phyloP scores from a whole-genome alignment of 208 protist genomes.

The Wallacemonas collosoma region DNA sequence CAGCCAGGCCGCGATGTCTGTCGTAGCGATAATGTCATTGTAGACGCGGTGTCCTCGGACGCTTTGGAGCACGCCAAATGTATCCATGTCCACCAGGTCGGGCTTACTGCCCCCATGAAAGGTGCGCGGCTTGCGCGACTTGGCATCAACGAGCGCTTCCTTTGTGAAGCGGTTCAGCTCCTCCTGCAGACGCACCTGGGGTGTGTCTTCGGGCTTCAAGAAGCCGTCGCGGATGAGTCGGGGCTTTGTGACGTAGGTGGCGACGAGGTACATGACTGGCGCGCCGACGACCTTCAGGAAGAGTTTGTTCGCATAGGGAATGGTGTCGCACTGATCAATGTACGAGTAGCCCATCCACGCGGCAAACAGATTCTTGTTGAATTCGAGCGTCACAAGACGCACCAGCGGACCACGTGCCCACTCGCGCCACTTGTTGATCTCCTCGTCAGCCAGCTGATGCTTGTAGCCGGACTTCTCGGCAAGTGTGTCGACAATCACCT shows the following conservation, averaged over 20 bases:
- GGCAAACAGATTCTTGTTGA: slow-evolving; percentile 73
- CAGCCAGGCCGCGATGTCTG: slow-evolving; percentile 68
- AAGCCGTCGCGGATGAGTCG: slow-evolving; percentile 71
- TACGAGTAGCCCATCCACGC: slow-evolving; percentile 87
- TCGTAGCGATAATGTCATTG: slow-evolving; percentile 69
- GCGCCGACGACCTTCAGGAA: slow-evolving; percentile 90
- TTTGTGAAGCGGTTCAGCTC: slow-evolving; percentile 71
- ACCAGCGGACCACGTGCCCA: slow-evolving; percentile 86
- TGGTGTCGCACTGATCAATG: slow-evolving; percentile 88
- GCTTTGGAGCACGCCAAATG: slow-evolving; percentile 89
- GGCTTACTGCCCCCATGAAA: slow-evolving; percentile 88
- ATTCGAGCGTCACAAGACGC: slow-evolving; percentile 83
- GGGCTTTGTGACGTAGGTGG: slow-evolving; percentile 69
- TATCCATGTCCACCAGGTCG: slow-evolving; percentile 86
- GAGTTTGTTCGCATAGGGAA: slow-evolving; percentile 85
- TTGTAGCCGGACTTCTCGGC: slow-evolving; percentile 56
- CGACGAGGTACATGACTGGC: slow-evolving; percentile 90
- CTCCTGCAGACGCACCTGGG: slow-evolving; percentile 54
- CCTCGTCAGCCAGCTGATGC: slow-evolving; percentile 64
- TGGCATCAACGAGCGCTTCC: slow-evolving; percentile 63
- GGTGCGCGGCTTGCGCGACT: slow-evolving; percentile 45
- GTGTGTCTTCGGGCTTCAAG: slow-evolving; percentile 57
- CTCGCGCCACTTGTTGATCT: slow-evolving; percentile 73
- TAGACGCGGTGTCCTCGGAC: slow-evolving; percentile 86
- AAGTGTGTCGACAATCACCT: slow-evolving; percentile 81